Conservation (phyloP, 257 asterid genomes). For the Datura wrightii region DNA sequence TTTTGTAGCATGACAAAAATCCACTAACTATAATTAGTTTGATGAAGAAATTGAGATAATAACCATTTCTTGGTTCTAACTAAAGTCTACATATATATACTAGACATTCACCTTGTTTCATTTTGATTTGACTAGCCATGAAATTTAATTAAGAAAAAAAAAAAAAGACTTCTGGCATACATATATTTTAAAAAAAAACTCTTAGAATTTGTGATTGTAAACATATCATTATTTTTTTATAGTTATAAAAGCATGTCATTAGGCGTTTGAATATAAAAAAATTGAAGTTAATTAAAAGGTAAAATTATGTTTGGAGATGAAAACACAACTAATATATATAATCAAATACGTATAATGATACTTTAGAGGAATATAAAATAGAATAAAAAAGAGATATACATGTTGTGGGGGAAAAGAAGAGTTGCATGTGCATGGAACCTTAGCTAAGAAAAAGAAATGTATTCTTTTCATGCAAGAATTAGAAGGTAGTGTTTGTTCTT, state of each 20-base stretch:
- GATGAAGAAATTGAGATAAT: neutral
- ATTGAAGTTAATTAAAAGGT: too few relatives aligned
- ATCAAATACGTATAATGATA: neutral
- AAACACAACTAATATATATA: neutral
- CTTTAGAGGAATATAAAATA: neutral
- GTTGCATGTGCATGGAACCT: constrained; percentile 66
- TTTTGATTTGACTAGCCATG: neutral
- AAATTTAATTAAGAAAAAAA: neutral
- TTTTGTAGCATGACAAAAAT: constrained; percentile 42
- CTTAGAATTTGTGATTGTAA: neutral
- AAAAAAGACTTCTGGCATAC: neutral
- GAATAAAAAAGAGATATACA: neutral
- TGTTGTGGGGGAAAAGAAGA: constrained; percentile 26
- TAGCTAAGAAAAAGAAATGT: constrained; percentile 41
- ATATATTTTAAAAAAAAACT: too few relatives aligned
- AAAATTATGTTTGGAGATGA: too few relatives aligned
- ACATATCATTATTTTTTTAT: neutral
- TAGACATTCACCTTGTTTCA: neutral
- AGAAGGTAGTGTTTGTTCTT: constrained; percentile 61
- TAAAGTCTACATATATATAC: neutral
- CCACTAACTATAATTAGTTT: neutral
- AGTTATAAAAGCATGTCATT: too few relatives aligned
- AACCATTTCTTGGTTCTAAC: neutral
- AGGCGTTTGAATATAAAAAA: too few relatives aligned
- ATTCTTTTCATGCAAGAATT: constrained; percentile 64